Evolutionary conservation across 2,329 filamentous ascomycete genomes (phyloP).

Genomic region (Pseudogymnoascus pannorum): DNA sequence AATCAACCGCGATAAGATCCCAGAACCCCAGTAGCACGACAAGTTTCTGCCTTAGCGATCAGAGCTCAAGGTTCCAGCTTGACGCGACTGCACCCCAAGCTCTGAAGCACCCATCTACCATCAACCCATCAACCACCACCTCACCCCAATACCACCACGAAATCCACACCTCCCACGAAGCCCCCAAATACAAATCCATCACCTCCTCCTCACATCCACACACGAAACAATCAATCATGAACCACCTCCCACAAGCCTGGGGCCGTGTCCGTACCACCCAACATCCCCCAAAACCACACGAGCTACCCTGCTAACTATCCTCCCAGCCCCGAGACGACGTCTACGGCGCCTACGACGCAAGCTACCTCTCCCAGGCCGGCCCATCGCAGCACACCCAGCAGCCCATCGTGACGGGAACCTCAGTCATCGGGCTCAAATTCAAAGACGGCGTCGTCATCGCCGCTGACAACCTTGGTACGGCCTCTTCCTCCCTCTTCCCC

Average conservation of each 20-base stretch:
- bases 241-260: conserved; percentile 67
- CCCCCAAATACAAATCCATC: conserved; percentile 10
- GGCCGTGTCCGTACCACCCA: conserved; percentile 51
- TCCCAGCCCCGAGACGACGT: conserved; percentile 88
- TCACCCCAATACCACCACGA: neutral
- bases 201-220: conserved; percentile 10
- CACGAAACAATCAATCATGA: conserved; percentile 41
- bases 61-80: conserved; percentile 10
- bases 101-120: neutral
- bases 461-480: conserved; percentile 85
- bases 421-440: conserved; percentile 91
- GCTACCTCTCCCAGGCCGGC: conserved; percentile 62
- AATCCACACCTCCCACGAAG: neutral
- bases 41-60: conserved; percentile 2
- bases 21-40: no score
- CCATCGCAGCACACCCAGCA: conserved; percentile 84
- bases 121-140: neutral
- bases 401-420: conserved; percentile 93
- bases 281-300: conserved; percentile 7
- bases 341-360: conserved; percentile 86
- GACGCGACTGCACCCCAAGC: conserved; percentile 10
- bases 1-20: conserved; percentile 5
- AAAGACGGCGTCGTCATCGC: conserved; percentile 94
- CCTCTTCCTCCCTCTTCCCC: conserved; percentile 10
- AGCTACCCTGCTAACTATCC: conserved; percentile 30